These are phyloP conservation scores for Pilaira anomala DNA, from an alignment of 192 early-diverging fungal genomes.

Conservation along the genomic window DNA sequence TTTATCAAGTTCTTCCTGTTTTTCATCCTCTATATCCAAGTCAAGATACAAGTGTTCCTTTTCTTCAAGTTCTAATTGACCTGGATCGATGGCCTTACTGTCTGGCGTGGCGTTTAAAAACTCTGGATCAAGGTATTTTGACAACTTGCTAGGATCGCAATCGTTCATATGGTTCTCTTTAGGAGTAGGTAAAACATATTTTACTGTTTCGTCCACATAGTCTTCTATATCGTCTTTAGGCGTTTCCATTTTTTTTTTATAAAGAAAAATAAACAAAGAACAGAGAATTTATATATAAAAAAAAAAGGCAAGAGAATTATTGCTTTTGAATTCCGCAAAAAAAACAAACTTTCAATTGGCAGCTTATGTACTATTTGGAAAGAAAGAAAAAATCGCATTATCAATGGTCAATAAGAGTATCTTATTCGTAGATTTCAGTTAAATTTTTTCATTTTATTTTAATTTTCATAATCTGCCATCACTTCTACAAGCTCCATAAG, in stretches of 20 bases:
- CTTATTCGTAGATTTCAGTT: no score
- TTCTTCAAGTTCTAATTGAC: constrained; percentile 4
- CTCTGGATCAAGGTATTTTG: constrained; percentile 20
- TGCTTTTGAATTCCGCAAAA: no score
- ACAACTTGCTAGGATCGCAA: neutral
- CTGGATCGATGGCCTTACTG: neutral
- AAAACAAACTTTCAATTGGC: no score
- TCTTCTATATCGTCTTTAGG: neutral
- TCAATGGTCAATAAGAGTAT: no score
- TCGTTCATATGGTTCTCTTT: constrained; percentile 26
- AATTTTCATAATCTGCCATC: constrained; percentile 34
- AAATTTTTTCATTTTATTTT: neutral
- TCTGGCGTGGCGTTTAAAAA: constrained; percentile 18
- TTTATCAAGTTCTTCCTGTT: constrained; percentile 5
- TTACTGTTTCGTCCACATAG: constrained; percentile 1
- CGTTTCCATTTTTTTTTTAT: neutral
- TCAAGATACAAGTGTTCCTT: constrained; percentile 22
- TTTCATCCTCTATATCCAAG: constrained; percentile 3
- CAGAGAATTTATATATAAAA: neutral
- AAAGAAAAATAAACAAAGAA: neutral
- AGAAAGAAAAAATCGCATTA: no score
- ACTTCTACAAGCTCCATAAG: constrained; percentile 42
- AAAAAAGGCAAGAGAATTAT: no score
- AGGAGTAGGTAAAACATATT: neutral
- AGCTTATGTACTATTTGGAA: no score